Evolutionary conservation across 805 yeast species (phyloP), one percentile per base, ranked within the genome.

Genomic region (Candida mattraensis): DNA sequence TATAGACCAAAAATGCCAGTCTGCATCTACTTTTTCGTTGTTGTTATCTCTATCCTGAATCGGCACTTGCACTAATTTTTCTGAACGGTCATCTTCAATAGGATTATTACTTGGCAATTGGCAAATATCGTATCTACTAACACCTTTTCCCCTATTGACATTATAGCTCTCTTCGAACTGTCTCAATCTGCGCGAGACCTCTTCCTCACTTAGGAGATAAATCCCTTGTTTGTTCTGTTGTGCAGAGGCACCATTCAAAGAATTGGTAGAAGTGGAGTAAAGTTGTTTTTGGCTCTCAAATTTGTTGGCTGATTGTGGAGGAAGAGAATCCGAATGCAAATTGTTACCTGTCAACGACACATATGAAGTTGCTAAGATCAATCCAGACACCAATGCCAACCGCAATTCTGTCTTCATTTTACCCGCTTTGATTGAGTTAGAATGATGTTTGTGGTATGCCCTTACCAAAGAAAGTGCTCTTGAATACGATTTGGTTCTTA

Each of bases 1-100:
- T 0, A 93, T 78, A 5, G 98, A 96, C 76, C 95, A 93, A 56
- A 93, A 87, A 74, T 85, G 83, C 84, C 96, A 83, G 59, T 91
- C 96, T 1, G 72, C 55, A 16, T 62, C 62, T n/a, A 66, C 61
- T 15, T 52, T 47, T 50, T 64, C 51, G 60, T 72, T 69, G 46
- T 72, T 58, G 35, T 76, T 69, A 41, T 76, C 78, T 32, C 53
- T 47, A 39, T 80, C 86, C 50, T 76, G 78, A n/a, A 83, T 66
- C 5, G 88, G 86, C 1, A 81, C 80, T 37, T 83, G 84, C 7
- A 84, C 76, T 22, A 85, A 78, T 44, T 82, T 83, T 54, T 89
- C 98, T 2, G 91, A 76, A 41, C 93, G 76, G 53, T 87, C 96
- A 58, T 93, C 99, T 58, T 93, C 99, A 45, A 89, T 87, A 8